Conservation (phyloP, 2,329 filamentous ascomycete species). For the Myriangium duriaei region DNA sequence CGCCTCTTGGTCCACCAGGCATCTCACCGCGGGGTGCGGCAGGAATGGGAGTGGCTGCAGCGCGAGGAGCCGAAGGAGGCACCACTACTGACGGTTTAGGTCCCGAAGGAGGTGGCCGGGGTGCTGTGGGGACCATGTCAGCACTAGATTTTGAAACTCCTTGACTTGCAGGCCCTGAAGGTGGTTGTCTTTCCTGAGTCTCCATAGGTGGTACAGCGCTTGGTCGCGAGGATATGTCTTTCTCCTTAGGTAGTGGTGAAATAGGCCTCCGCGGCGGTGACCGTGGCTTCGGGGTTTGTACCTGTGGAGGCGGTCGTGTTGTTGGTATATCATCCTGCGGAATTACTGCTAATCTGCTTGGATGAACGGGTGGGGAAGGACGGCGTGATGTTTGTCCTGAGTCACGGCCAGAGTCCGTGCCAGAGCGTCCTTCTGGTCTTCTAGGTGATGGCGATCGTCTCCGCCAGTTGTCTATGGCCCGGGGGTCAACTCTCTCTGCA, state of each 20-base stretch:
- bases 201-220: slow-evolving; percentile 13
- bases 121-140: slow-evolving; percentile 19
- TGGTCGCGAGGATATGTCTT: background rate
- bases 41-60: slow-evolving; percentile 15
- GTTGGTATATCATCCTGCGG: slow-evolving; percentile 11
- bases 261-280: slow-evolving; percentile 28
- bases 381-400: slow-evolving; percentile 47
- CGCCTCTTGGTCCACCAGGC: slow-evolving; percentile 18
- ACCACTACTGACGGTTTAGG: slow-evolving; percentile 14
- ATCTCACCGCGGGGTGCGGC: slow-evolving; percentile 12
- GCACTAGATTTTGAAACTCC: slow-evolving; percentile 16
- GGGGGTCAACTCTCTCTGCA: slow-evolving; percentile 36
- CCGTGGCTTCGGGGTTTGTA: slow-evolving; percentile 15
- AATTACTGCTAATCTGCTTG: slow-evolving; percentile 35
- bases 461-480: slow-evolving; percentile 38
- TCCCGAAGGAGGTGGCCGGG: slow-evolving; percentile 21
- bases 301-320: slow-evolving; percentile 18
- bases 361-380: slow-evolving; percentile 48
- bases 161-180: slow-evolving; percentile 18
- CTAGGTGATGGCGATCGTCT: slow-evolving; percentile 42
- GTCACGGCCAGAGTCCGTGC: slow-evolving; percentile 39
- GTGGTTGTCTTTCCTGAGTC: slow-evolving; percentile 16
- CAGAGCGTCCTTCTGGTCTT: slow-evolving; percentile 25
- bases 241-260: slow-evolving; percentile 16
- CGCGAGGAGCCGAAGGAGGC: slow-evolving; percentile 10